phyloP scores from a whole-genome alignment of 495 filamentous ascomycete species.

The Xylaria curta region DNA sequence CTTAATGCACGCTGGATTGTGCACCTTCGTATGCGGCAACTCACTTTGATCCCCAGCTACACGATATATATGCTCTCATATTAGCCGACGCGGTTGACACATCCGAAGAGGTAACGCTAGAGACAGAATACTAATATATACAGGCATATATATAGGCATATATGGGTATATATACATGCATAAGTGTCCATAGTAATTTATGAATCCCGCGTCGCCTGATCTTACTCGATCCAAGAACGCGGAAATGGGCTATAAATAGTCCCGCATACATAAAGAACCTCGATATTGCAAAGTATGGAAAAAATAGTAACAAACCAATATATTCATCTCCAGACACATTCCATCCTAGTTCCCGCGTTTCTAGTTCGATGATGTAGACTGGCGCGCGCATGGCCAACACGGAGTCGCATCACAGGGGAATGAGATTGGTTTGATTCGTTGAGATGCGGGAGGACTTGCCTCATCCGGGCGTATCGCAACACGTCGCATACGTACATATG shows the following conservation, averaged over 20 bases:
- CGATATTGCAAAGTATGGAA: slow-evolving; percentile 2
- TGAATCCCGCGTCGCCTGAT: slow-evolving; percentile 22
- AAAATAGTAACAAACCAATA: slow-evolving; percentile 13
- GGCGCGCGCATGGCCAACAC: slow-evolving; percentile 17
- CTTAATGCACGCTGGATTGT: neutral
- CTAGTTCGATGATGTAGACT: slow-evolving; percentile 16
- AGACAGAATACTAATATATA: slow-evolving; percentile 7
- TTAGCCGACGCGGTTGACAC: slow-evolving; percentile 27
- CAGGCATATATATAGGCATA: slow-evolving; percentile 13
- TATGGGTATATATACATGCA: slow-evolving; percentile 13
- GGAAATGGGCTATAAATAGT: slow-evolving; percentile 20
- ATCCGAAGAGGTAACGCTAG: slow-evolving; percentile 23
- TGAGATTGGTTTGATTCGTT: neutral
- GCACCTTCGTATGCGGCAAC: slow-evolving; percentile 5
- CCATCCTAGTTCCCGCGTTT: slow-evolving; percentile 12
- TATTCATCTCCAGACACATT: slow-evolving; percentile 6
- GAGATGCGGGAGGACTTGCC: slow-evolving; percentile 23
- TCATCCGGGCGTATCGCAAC: slow-evolving; percentile 7
- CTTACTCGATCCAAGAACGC: slow-evolving; percentile 8
- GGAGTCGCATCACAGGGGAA: slow-evolving; percentile 8
- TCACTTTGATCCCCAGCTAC: neutral
- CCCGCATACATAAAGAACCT: slow-evolving; percentile 3
- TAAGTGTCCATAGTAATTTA: slow-evolving; percentile 16
- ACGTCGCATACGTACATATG: slow-evolving; percentile 5
- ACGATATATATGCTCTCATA: slow-evolving; percentile 17